These are phyloP conservation scores for Madurella mycetomatis DNA, from an alignment of 2,329 filamentous ascomycete genomes.

Conservation along the genomic window DNA sequence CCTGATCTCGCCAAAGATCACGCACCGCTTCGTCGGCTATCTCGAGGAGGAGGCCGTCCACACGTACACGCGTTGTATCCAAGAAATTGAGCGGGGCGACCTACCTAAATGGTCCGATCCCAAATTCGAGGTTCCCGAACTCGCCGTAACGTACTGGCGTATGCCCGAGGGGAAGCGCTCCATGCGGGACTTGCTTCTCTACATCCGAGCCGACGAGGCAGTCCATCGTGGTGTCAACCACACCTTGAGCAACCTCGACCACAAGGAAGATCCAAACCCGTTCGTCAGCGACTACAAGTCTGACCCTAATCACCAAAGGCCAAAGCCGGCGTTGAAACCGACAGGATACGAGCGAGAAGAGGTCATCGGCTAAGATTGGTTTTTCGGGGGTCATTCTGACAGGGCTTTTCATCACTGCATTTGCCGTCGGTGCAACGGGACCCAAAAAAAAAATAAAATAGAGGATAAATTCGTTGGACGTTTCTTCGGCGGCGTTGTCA, in stretches of 20 bases:
- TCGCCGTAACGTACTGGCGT: conserved; percentile 88
- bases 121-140: conserved; percentile 74
- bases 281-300: conserved; percentile 82
- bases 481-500: background rate
- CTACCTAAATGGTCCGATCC: conserved; percentile 73
- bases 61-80: conserved; percentile 86
- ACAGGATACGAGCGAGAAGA: conserved; percentile 81
- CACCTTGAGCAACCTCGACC: conserved; percentile 82
- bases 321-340: conserved; percentile 61
- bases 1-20: conserved; percentile 78
- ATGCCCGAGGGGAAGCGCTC: conserved; percentile 80
- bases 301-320: conserved; percentile 46
- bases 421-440: background rate
- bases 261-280: conserved; percentile 84
- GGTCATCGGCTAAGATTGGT: conserved; percentile 50
- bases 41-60: conserved; percentile 95
- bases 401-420: background rate
- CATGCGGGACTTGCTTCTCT: conserved; percentile 83
- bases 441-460: too few relatives aligned
- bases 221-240: conserved; percentile 95
- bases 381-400: background rate
- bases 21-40: conserved; percentile 94
- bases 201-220: conserved; percentile 71
- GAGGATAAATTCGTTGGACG: background rate
- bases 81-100: conserved; percentile 79